Evolutionary conservation across 768 basidiomycete genomes (phyloP).

Genomic region (Cystofilobasidium macerans): DNA sequence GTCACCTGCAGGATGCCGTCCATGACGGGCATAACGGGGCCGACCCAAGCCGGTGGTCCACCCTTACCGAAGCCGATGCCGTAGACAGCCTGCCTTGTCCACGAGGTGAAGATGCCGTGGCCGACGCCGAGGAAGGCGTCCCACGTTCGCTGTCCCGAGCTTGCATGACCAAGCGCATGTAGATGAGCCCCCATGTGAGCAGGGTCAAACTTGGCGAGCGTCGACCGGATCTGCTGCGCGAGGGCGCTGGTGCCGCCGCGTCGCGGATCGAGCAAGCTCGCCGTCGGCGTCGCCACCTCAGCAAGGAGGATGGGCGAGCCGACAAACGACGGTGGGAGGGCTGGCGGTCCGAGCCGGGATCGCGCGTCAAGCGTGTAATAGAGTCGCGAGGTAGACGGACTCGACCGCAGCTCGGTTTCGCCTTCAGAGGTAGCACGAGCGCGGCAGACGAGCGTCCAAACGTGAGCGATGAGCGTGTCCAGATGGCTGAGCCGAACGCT

Average conservation of each 20-base stretch:
- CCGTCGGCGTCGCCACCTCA: background rate
- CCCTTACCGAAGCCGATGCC: background rate
- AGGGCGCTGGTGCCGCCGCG: background rate
- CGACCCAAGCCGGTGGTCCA: background rate
- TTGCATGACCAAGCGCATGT: background rate
- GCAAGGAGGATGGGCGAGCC: conserved; percentile 1
- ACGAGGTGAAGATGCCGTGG: conserved; percentile 1
- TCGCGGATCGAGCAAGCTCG: background rate
- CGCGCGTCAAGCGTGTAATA: background rate
- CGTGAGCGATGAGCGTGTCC: background rate
- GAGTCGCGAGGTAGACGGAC: background rate
- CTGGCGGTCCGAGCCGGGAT: background rate
- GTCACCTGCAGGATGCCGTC: background rate
- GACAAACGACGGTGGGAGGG: background rate
- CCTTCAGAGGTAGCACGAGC: background rate
- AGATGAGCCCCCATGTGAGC: background rate
- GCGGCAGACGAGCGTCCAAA: background rate
- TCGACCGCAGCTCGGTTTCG: background rate
- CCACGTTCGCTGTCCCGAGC: background rate
- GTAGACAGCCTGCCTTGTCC: background rate
- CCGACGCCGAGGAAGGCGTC: background rate
- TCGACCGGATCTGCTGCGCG: background rate
- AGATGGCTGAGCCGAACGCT: background rate
- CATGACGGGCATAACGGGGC: background rate
- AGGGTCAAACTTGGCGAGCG: background rate